A percentile compares a stretch with the other conserved stretches of the same genome.
These are phyloP conservation scores for Hapsidospora chrysogenum DNA, from an alignment of 495 filamentous ascomycete genomes.

Conservation along the genomic window DNA sequence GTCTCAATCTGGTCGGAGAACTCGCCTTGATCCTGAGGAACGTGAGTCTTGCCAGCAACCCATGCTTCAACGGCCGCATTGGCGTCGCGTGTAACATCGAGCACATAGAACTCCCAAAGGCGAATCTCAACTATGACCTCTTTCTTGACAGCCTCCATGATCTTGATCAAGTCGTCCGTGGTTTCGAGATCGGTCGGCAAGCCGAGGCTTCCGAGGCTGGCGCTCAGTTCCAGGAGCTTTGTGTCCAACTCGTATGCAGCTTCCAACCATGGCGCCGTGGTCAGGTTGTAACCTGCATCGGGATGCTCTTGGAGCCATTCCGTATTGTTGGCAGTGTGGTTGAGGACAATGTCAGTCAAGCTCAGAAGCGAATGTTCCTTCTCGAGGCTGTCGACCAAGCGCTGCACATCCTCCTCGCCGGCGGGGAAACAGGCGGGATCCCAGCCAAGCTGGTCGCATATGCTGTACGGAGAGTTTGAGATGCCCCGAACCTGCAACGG, in stretches of 20 bases:
- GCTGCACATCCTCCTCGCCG: slow-evolving; percentile 69
- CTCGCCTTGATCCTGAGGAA: slow-evolving; percentile 23
- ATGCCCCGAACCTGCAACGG: slow-evolving; percentile 75
- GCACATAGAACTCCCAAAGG: slow-evolving; percentile 86
- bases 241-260: slow-evolving; percentile 78
- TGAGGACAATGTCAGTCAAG: slow-evolving; percentile 94
- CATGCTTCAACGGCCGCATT: slow-evolving; percentile 54
- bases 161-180: slow-evolving; percentile 55
- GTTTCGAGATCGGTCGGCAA: slow-evolving; percentile 58
- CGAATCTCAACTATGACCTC: slow-evolving; percentile 57
- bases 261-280: slow-evolving; percentile 85
- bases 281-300: slow-evolving; percentile 87
- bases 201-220: slow-evolving; percentile 45
- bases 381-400: slow-evolving; percentile 67
- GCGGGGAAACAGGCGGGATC: slow-evolving; percentile 69
- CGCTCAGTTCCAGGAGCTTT: slow-evolving; percentile 60
- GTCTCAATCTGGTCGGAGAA: slow-evolving; percentile 24
- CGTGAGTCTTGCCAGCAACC: slow-evolving; percentile 34
- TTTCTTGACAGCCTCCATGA: slow-evolving; percentile 74
- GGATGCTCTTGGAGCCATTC: slow-evolving; percentile 89
- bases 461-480: slow-evolving; percentile 93
- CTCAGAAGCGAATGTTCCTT: slow-evolving; percentile 70
- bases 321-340: slow-evolving; percentile 94
- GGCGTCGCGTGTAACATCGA: slow-evolving; percentile 61
- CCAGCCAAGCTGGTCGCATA: slow-evolving; percentile 82